These are phyloP conservation scores for Lipomyces japonicus DNA, from an alignment of 805 yeast genomes.

Conservation along the genomic window DNA sequence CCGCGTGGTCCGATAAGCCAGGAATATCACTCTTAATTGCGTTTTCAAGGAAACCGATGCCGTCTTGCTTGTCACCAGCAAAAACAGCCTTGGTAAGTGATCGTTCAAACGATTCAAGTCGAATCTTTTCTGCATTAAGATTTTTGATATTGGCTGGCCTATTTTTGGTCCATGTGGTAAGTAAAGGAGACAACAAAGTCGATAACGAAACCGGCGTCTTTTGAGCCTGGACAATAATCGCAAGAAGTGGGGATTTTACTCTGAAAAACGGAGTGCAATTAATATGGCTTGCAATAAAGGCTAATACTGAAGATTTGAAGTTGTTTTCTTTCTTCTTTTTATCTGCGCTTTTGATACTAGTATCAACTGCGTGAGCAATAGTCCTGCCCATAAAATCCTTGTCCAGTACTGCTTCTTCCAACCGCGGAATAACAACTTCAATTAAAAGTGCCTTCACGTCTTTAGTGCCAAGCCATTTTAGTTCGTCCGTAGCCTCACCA, in stretches of 20 bases:
- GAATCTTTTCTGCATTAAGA: constrained; percentile 49
- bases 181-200: constrained; percentile 44
- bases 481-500: constrained; percentile 43
- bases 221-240: constrained; percentile 44
- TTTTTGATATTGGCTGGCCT: constrained; percentile 46
- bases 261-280: constrained; percentile 48
- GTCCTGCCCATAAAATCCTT: constrained; percentile 40
- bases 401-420: constrained; percentile 50
- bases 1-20: constrained; percentile 44
- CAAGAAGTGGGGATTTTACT: constrained; percentile 52
- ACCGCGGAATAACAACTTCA: constrained; percentile 39
- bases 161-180: constrained; percentile 46
- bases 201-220: constrained; percentile 36
- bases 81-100: constrained; percentile 58
- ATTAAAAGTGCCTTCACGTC: constrained; percentile 53
- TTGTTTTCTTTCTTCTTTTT: constrained; percentile 20
- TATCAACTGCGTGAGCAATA: constrained; percentile 19
- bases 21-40: constrained; percentile 40
- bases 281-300: constrained; percentile 71
- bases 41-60: constrained; percentile 57
- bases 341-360: constrained; percentile 32
- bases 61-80: constrained; percentile 55
- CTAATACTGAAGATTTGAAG: constrained; percentile 46
- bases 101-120: constrained; percentile 53
- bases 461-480: constrained; percentile 55